These are phyloP conservation scores for Kewa caespitosa DNA, from an alignment of 179 eudicot genomes.

Conservation along the genomic window DNA sequence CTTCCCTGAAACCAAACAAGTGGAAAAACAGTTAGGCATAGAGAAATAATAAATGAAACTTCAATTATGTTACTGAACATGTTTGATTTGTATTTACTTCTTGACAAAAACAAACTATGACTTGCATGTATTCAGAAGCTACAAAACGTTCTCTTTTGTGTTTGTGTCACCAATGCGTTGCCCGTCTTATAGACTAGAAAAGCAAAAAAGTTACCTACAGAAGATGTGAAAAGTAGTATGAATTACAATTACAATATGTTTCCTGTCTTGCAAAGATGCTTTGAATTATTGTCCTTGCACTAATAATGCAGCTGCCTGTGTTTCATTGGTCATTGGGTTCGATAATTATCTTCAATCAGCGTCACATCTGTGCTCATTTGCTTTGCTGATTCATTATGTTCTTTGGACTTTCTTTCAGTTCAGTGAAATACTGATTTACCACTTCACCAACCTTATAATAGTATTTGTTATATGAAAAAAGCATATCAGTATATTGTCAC, in stretches of 20 bases:
- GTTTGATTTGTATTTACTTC: not conserved
- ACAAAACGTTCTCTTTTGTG: not conserved
- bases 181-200: not conserved
- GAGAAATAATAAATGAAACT: not conserved
- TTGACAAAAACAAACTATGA: not conserved
- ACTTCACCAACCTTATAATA: no score
- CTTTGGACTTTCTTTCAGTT: no score
- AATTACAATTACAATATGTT: not conserved
- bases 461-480: no score
- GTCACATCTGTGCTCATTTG: not conserved
- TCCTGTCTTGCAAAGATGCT: not conserved
- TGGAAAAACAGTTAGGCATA: not conserved
- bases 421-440: no score
- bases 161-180: not conserved
- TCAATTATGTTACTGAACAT: not conserved
- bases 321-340: not conserved
- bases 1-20: not conserved
- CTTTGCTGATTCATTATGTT: not conserved
- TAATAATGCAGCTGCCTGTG: not conserved
- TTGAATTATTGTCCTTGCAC: constrained; percentile 13
- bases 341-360: not conserved
- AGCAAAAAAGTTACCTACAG: no score
- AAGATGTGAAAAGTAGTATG: not conserved
- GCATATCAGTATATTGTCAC: no score
- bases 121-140: not conserved